Base-by-base conservation (phyloP, 345 rosid genomes). In the Capsella bursapastoris region DNA sequence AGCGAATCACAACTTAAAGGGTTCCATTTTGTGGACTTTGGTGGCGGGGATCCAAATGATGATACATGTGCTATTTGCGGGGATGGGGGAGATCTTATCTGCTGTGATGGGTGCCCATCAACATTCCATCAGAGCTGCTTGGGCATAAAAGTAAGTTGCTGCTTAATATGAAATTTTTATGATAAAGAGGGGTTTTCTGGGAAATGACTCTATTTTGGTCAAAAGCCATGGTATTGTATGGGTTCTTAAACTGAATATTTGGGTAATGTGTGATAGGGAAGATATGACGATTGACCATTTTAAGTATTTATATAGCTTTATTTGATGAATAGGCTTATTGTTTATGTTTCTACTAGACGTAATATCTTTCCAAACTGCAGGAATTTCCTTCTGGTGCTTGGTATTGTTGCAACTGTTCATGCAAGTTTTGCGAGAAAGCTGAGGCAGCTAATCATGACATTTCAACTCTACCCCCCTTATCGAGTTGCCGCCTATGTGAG, bases 11-110 rank as follows among this genome's bases (percentile, higher is more conserved):
- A 56, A 66, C 71, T 16, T 58, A 85, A 84, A 67, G 89, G 89
- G 59, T 87, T 84, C 76, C 88, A 90, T 81, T 80, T 77, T 61
- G 86, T 94, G 64, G 90, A 91, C 66, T 80, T 83, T 77, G 76
- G 60, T 75, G 85, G 84, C 44, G 90, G 86, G 50, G 98, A 94
- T 79, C 96, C 91, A 58, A 94, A 86, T 68, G 98, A 94, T 71
- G 98, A 94, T 82, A 90, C 98, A 14, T 94, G 98, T 85, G 97
- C 89, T 57, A 82, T 90, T 51, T 94, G 98, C 80, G 98, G 97
- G 62, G 98, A 94, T 85, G 98, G 98, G 50, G 98, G 98, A 75
- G 84, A 86, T 67, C 86, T 94, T 78, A 82, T 86, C 71, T 94
- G 98, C 74, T 94, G 97, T 56, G 98, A 94, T 57, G 79, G 95